phyloP scores from a whole-genome alignment of 306 rosid species.

The Glycine latifolia region DNA sequence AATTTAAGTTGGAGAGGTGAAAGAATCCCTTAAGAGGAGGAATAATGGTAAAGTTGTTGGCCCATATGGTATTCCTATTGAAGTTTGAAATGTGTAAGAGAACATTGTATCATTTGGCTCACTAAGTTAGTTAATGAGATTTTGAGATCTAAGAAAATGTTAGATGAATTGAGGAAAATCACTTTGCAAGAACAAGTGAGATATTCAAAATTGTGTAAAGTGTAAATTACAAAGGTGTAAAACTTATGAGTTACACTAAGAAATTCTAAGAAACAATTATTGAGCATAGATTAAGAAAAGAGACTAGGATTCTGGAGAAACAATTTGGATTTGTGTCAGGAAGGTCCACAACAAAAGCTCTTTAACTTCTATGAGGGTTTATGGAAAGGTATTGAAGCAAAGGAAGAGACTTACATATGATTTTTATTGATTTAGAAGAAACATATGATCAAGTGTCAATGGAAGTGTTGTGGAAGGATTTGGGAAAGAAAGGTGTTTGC shows the following conservation, averaged over 20 bases:
- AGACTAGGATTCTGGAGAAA: too few species aligned
- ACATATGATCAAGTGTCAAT: too few species aligned
- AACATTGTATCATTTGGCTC: not conserved
- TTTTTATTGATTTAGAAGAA: too few species aligned
- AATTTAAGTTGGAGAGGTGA: not conserved
- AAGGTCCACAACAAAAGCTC: too few species aligned
- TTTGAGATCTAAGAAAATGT: not conserved
- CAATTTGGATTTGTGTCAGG: too few species aligned
- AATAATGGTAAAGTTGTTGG: not conserved
- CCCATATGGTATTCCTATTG: not conserved
- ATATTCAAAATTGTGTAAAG: not conserved
- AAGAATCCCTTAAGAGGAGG: not conserved
- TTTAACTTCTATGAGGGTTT: too few species aligned
- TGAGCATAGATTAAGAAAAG: too few species aligned
- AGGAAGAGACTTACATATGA: too few species aligned
- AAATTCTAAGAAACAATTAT: too few species aligned
- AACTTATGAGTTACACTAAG: not conserved
- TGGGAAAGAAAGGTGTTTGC: too few species aligned
- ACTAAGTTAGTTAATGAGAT: not conserved
- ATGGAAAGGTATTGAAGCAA: too few species aligned
- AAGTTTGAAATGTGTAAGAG: not conserved
- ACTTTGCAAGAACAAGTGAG: not conserved
- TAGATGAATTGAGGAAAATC: not conserved
- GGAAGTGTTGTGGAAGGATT: too few species aligned
- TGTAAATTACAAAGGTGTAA: not conserved